A percentile compares a stretch with the other conserved stretches of the same genome.
Conservation (phyloP, 371 early-diverging fungal genomes). For the Blastocladiella emersonii region DNA sequence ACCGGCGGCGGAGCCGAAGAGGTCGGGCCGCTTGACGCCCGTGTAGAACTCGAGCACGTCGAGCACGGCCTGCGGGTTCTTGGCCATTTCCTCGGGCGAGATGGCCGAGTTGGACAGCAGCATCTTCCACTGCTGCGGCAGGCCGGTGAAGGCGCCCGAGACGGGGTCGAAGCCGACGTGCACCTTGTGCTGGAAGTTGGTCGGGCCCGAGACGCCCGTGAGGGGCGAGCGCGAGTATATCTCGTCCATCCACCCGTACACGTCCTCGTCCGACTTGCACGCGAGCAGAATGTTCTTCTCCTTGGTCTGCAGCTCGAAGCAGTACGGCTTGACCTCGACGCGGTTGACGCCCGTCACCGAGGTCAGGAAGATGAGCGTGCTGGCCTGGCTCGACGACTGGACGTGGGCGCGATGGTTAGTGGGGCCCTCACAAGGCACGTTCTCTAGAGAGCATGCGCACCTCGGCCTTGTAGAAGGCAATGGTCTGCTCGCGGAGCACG, state of each 20-base stretch:
- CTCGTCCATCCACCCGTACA: constrained; percentile 93
- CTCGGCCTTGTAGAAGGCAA: constrained; percentile 88
- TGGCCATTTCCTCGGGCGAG: constrained; percentile 85
- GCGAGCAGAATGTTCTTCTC: constrained; percentile 72
- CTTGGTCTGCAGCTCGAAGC: constrained; percentile 76
- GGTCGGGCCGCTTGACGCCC: constrained; percentile 32
- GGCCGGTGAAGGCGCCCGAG: constrained; percentile 83
- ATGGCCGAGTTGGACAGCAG: constrained; percentile 79
- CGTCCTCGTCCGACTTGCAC: constrained; percentile 82
- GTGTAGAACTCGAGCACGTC: constrained; percentile 95
- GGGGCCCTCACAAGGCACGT: too few species aligned
- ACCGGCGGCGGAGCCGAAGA: not conserved
- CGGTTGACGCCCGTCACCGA: constrained; percentile 70
- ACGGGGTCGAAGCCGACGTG: constrained; percentile 93
- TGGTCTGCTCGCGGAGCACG: constrained; percentile 72
- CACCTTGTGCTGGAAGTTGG: constrained; percentile 86
- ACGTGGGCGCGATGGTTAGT: too few species aligned
- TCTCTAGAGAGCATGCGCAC: constrained; percentile 24
- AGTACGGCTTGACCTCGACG: constrained; percentile 69
- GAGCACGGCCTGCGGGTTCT: constrained; percentile 93
- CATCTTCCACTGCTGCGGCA: constrained; percentile 86
- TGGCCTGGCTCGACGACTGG: constrained; percentile 45
- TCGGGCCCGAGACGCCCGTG: constrained; percentile 79
- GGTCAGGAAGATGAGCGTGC: constrained; percentile 69
- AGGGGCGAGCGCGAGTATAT: constrained; percentile 78